phyloP scores from a whole-genome alignment of 2,329 filamentous ascomycete genomes.

The Xylariomycetidae sp. region DNA sequence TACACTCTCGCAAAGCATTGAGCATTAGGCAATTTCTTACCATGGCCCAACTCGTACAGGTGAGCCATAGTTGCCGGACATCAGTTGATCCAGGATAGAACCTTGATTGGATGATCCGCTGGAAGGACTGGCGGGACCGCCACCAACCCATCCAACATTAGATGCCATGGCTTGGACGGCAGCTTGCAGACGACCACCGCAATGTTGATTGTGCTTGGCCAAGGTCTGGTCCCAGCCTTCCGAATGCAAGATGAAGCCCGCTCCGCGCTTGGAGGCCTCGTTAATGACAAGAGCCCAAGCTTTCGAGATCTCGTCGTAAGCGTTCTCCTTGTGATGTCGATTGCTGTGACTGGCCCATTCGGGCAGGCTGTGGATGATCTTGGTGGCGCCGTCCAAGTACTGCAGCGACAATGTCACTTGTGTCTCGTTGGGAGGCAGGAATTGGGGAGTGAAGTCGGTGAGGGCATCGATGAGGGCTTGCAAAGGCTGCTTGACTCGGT shows the following conservation, averaged over 20 bases:
- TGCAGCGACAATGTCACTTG: slow-evolving; percentile 78
- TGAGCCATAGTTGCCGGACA: slow-evolving; percentile 54
- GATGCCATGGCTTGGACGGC: slow-evolving; percentile 72
- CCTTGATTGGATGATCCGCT: slow-evolving; percentile 28
- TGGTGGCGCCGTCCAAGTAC: slow-evolving; percentile 84
- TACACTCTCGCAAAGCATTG: no score
- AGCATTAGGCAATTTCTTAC: no score
- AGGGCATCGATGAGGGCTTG: slow-evolving; percentile 80
- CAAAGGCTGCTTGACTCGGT: slow-evolving; percentile 78
- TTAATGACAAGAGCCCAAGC: slow-evolving; percentile 90
- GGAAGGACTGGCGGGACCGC: slow-evolving; percentile 25
- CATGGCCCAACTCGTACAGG: slow-evolving; percentile 58
- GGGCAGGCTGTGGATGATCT: slow-evolving; percentile 82
- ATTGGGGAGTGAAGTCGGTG: slow-evolving; percentile 91
- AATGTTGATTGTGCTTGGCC: slow-evolving; percentile 79
- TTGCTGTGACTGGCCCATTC: slow-evolving; percentile 86
- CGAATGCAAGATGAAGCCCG: slow-evolving; percentile 82
- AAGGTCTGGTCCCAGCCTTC: slow-evolving; percentile 90
- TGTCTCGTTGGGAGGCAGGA: slow-evolving; percentile 82
- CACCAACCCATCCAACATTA: slow-evolving; percentile 73
- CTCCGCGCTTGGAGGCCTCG: slow-evolving; percentile 85
- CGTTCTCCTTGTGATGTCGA: slow-evolving; percentile 88
- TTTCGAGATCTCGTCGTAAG: slow-evolving; percentile 91
- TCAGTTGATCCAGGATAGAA: slow-evolving; percentile 57
- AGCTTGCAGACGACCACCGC: slow-evolving; percentile 71